Evolutionary conservation across 768 basidiomycete species (phyloP), one percentile per base, ranked within the genome.

Genomic region (Clavulina sp.): DNA sequence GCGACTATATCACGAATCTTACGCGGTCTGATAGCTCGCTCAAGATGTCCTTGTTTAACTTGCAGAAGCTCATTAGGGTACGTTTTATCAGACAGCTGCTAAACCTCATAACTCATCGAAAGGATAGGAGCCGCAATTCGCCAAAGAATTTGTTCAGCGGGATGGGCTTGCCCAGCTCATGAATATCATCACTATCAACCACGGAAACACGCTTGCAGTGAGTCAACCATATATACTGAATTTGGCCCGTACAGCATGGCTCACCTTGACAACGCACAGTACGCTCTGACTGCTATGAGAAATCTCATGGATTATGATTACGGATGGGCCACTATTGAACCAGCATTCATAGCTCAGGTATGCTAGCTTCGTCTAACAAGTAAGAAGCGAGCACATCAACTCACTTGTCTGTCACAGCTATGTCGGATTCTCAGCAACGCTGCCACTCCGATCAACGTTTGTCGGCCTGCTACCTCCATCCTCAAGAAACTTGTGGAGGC

Each of bases 401-500:
- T n/a, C n/a, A n/a, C n/a, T n/a, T 23, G 5, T 3, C 24, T 40
- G n/a, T n/a, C n/a, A n/a, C n/a, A n/a, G n/a, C n/a, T n/a, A n/a
- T n/a, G n/a, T n/a, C n/a, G n/a, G 44, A 81, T 84, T 57, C 70
- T 87, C 24, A 77, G 84, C 0, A 83, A 84, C 0, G 70, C 81
- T 0, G 70, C 74, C 34, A 83, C 82, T 7, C 73, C 80, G 18
- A 80, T 92, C 69, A 95, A 95, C 55, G 85, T 92, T 53, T 86
- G 84, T 59, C 80, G 88, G 4, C 91, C 89, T 31, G 89, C 88
- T 1, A 89, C 85, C 40, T 79, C 84, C 31, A 91, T 93, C 51
- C 71, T 92, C 56, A 86, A 87, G 66, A 82, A 81, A 56, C 75
- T 93, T 21, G 87, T 89, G 13, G 86, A 89, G 63, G 86, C 86